These are phyloP conservation scores for Schrenkiella parvula DNA, from an alignment of 345 rosid genomes.

Conservation along the genomic window DNA sequence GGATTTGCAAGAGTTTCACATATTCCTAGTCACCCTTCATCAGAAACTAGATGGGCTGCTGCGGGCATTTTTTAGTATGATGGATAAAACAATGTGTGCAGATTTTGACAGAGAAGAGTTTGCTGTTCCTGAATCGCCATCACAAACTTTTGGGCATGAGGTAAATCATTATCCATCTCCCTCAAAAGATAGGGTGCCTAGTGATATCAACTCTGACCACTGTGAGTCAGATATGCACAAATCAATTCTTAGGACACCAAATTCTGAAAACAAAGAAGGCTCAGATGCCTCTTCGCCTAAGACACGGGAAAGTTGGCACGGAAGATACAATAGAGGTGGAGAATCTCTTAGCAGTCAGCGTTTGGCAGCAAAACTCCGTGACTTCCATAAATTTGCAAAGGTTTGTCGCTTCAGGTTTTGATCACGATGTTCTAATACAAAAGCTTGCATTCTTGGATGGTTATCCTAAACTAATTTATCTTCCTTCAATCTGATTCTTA, in stretches of 20 bases:
- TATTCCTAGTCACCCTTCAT: constrained; percentile 89
- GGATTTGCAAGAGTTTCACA: constrained; percentile 89
- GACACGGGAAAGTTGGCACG: constrained; percentile 76
- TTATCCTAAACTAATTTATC: not conserved
- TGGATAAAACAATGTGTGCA: constrained; percentile 51
- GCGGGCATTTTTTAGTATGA: constrained; percentile 65
- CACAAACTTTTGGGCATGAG: constrained; percentile 37
- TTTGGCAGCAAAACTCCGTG: constrained; percentile 86
- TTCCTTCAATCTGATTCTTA: not conserved
- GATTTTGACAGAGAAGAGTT: constrained; percentile 81
- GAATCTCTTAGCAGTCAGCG: constrained; percentile 75
- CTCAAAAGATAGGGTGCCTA: constrained; percentile 46
- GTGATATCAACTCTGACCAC: constrained; percentile 53
- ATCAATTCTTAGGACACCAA: constrained; percentile 49
- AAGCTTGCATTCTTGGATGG: not conserved
- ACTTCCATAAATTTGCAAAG: constrained; percentile 95
- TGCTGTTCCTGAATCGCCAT: constrained; percentile 59
- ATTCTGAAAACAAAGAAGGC: constrained; percentile 62
- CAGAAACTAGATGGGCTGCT: constrained; percentile 75
- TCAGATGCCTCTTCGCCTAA: constrained; percentile 60
- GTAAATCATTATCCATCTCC: constrained; percentile 47
- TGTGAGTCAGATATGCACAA: constrained; percentile 65
- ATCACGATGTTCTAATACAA: not conserved
- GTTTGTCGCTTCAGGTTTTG: constrained; percentile 38
- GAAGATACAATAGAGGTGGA: constrained; percentile 56